Percentiles rank a stretch among this genome's conserved stretches.
Conservation (phyloP, 176 grass and related monocot genomes). For the Calamus simplicifolius region DNA sequence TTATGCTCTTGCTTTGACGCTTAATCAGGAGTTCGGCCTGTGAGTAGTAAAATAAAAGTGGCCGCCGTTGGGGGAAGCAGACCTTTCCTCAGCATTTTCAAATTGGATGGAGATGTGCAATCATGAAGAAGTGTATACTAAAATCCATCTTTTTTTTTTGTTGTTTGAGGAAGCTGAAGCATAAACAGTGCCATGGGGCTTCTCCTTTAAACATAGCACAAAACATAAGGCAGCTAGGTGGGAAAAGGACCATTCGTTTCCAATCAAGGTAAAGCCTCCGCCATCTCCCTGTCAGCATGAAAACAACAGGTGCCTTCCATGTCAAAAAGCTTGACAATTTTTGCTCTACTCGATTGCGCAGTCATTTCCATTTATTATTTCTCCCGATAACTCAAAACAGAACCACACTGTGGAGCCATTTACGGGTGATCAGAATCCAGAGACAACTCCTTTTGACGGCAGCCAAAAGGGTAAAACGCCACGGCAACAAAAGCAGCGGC, state of each 20-base stretch:
- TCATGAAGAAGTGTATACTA: conserved; percentile 8
- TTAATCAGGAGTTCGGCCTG: conserved; percentile 3
- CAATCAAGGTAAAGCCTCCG: background rate
- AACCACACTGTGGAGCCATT: no score
- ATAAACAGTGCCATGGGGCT: conserved; percentile 15
- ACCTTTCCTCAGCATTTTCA: conserved; percentile 48
- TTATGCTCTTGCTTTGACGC: conserved; percentile 10
- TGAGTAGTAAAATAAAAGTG: background rate
- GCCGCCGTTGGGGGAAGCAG: conserved; percentile 30
- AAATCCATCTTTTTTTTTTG: conserved; percentile 26
- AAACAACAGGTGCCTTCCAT: conserved; percentile 12
- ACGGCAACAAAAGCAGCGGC: conserved; percentile 3
- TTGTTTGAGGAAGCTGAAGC: conserved; percentile 31
- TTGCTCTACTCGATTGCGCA: no score
- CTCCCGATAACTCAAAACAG: no score
- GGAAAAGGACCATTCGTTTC: conserved; percentile 2
- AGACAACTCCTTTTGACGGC: background rate
- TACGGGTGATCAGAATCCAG: no score
- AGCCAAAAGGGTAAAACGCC: conserved; percentile 21
- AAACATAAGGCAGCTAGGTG: background rate
- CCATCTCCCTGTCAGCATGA: background rate
- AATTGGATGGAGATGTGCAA: background rate
- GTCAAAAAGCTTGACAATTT: no score
- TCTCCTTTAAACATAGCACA: background rate
- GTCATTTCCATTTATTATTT: no score